Evolutionary conservation across 495 filamentous ascomycete species (phyloP), one percentile per base, ranked within the genome.

Genomic region (Pseudoneurospora amorphoporcata): DNA sequence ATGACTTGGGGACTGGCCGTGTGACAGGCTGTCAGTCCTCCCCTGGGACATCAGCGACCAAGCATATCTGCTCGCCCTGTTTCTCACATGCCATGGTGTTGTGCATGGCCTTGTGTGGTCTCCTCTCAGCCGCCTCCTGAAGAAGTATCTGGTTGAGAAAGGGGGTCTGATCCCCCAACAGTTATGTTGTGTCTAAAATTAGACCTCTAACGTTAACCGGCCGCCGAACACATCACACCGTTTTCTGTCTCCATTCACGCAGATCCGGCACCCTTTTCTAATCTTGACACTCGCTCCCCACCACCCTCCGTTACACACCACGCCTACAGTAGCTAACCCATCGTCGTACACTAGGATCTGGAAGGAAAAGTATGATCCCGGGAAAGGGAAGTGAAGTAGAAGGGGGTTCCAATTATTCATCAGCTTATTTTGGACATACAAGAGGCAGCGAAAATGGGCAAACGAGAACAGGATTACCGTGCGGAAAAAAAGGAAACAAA

Each of bases 301-400:
- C 29, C 29, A 23, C 8, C 53, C 12, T 35, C 53, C 32, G 53
- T 65, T 32, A 17, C 14, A 8, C 29, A 35, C 23, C 14, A 17
- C 53, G 53, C 17, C 53, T 29, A 65, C 7, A 35, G 14, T 37
- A 3, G 37, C 53, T 65, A 65, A 65, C 14, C 6, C 14, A 6
- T 37, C 53, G 53, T 65, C 53, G 14, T 35, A 65, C 53, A 65
- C 53, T 78, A 97, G 94, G 94, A 97, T 97, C 74, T 97, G 94
- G 94, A 97, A 97, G 80, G 92, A 95, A 68, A 97, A 97, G 82
- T 97, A 97, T 82, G 88, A 92, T 78, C 92, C 74, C 84, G 90
- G 79, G 81, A 83, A 83, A 75, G 83, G 82, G 74, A 81, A 81
- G 73, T 69, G 69, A 61, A 47, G 5, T 23, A 23, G 37, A 10